Evolutionary conservation across 352 stramenopile species (phyloP).

Genomic region (Pythium monospermum): DNA sequence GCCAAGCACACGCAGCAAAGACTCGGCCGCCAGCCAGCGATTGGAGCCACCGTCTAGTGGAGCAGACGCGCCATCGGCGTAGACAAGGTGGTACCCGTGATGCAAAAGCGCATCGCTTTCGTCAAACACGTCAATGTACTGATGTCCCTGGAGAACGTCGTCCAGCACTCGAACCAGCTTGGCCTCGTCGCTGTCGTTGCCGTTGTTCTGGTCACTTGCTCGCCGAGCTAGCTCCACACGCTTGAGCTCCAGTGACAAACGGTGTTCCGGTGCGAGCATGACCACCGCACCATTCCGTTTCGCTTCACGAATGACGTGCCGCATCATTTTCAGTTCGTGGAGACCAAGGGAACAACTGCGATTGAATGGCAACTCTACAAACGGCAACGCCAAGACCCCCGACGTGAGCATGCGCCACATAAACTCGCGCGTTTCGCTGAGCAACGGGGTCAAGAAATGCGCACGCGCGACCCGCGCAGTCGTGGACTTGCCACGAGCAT

Average conservation of each 20-base stretch:
- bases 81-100: conserved; percentile 87
- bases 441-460: conserved; percentile 53
- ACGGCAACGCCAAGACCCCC: conserved; percentile 29
- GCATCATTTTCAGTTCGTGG: conserved; percentile 25
- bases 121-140: conserved; percentile 82
- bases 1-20: conserved; percentile 27
- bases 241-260: conserved; percentile 87
- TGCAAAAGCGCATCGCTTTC: conserved; percentile 85
- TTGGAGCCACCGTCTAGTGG: conserved; percentile 40
- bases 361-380: conserved; percentile 72
- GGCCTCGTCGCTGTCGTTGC: conserved; percentile 3
- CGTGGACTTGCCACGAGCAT: background rate
- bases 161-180: conserved; percentile 25
- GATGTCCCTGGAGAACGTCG: conserved; percentile 37
- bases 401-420: conserved; percentile 56
- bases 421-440: conserved; percentile 63
- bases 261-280: conserved; percentile 81
- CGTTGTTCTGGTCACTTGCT: no score
- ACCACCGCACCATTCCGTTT: conserved; percentile 42
- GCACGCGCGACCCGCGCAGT: conserved; percentile 31
- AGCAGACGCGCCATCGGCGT: conserved; percentile 56
- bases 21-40: conserved; percentile 56
- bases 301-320: conserved; percentile 31
- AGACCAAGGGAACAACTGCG: conserved; percentile 38
- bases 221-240: conserved; percentile 43